Base-by-base conservation (phyloP, 805 yeast species). In the Ogataea pilisensis region DNA sequence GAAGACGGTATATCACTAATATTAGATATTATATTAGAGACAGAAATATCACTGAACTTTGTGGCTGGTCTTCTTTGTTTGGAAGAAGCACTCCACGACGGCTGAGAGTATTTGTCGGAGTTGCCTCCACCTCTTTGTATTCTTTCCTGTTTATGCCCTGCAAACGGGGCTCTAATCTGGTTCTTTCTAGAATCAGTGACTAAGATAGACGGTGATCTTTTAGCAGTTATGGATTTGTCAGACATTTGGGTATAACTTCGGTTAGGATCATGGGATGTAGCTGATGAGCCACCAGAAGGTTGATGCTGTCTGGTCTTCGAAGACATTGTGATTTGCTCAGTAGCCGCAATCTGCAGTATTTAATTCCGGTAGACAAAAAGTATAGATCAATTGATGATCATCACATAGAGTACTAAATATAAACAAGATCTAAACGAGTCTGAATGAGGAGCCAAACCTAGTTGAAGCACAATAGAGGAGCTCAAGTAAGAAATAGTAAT, bases 1-100 rank as follows among this genome's bases (percentile, higher is more conserved):
- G 86, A 95, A 3, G 95, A 84, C 0, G 98, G 97, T 12, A 90
- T 86, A 54, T 87, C 97, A 47, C 95, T 81, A 18, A 81, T 76
- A 50, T 83, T 83, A 17, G 87, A 78, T 5, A 90, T 68, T 14
- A 90, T 73, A 55, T 82, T 82, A 42, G 88, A 89, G 4, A 90
- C 84, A 0, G 95, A 82, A 4, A 90, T 86, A 41, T 82, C 82
- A 29, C 90, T 80, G 57, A 85, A 85, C 44, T 77, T 75, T 25
- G 58, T 46, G 8, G 46, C 50, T 4, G 60, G 43, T 9, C 60
- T 45, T 19, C 51, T 52, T 34, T 43, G 28, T 12, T 40, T 41
- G 7, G 42, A 22, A 1, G 39, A 28, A 7, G 44, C 37, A 6
- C 42, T 33, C 46, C 61, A 39, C 11, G 49, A 9, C 2, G 48